phyloP scores from a whole-genome alignment of 441 rosid species.

The Hura crepitans region DNA sequence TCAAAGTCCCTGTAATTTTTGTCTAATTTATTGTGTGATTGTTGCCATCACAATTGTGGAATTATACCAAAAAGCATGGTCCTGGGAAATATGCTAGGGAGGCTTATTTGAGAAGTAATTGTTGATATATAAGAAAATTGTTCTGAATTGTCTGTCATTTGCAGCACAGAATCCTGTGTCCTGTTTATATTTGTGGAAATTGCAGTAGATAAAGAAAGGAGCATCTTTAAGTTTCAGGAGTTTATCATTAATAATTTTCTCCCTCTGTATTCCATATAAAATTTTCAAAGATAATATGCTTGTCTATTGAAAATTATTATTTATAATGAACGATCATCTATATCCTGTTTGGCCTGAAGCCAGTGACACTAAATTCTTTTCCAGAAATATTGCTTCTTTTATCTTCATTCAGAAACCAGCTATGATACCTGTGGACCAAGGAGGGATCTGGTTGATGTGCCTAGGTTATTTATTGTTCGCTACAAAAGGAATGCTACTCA shows the following conservation, averaged over 20 bases:
- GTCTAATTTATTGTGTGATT: neutral
- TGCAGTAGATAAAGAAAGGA: neutral
- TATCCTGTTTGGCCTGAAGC: constrained; percentile 11
- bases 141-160: neutral
- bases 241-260: constrained; percentile 4
- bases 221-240: neutral
- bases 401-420: constrained; percentile 75
- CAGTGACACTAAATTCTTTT: constrained; percentile 27
- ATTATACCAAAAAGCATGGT: neutral
- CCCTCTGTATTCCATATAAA: neutral
- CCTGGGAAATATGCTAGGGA: neutral
- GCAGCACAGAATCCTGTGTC: too few species aligned
- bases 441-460: constrained; percentile 67
- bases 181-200: neutral
- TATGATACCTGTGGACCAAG: constrained; percentile 94
- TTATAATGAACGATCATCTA: neutral
- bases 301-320: neutral
- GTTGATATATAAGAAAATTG: neutral
- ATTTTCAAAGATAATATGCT: neutral
- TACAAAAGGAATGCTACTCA: constrained; percentile 72
- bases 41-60: neutral
- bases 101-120: neutral
- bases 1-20: too few species aligned
- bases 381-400: constrained; percentile 90
- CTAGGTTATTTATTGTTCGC: constrained; percentile 76